These are phyloP conservation scores for Sungouiozyma ichnusensis DNA, from an alignment of 805 yeast genomes.

Conservation along the genomic window DNA sequence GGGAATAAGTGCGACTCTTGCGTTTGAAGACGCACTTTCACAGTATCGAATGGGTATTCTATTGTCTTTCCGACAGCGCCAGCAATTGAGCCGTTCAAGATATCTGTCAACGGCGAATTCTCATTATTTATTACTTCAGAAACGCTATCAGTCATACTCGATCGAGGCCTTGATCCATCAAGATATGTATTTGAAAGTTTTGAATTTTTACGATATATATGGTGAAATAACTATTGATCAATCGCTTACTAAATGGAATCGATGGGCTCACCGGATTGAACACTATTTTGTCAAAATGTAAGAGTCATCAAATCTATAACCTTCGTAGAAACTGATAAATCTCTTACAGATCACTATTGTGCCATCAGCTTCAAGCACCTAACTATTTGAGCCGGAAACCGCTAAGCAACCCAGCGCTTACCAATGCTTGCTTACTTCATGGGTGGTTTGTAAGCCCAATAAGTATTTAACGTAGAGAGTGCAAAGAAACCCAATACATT, in stretches of 20 bases:
- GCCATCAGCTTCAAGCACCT: not conserved
- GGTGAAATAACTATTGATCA: too few species aligned
- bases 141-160: not conserved
- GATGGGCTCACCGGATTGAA: too few species aligned
- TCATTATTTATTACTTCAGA: slow-evolving; percentile 1
- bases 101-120: slow-evolving; percentile 25
- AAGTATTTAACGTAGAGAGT: too few species aligned
- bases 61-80: slow-evolving; percentile 78
- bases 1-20: slow-evolving; percentile 50
- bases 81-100: slow-evolving; percentile 36
- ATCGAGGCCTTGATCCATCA: not conserved
- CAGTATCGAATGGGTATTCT: slow-evolving; percentile 89
- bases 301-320: not conserved
- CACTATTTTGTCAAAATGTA: too few species aligned
- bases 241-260: too few species aligned
- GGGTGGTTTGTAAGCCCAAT: too few species aligned
- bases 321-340: not conserved
- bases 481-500: too few species aligned
- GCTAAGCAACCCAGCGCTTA: too few species aligned
- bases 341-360: too few species aligned
- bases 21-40: slow-evolving; percentile 77
- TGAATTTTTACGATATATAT: too few species aligned
- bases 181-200: not conserved
- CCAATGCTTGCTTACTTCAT: too few species aligned
- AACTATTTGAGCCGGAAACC: too few species aligned